Conservation (phyloP, 352 stramenopile species). For the Globisporangium megalacanthum region DNA sequence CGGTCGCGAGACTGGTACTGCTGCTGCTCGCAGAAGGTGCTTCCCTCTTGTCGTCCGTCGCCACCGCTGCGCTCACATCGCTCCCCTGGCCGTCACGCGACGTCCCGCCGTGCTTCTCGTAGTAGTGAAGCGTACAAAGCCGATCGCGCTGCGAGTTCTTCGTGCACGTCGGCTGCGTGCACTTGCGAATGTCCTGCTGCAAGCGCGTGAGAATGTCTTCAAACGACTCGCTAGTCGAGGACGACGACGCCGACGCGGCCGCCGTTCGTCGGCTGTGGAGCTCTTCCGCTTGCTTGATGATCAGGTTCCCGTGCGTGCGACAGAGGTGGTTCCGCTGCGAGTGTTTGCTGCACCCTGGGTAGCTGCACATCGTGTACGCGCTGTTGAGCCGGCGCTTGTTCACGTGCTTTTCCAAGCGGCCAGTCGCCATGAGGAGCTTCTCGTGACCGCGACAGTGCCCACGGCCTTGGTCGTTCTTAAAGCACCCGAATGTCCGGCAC, state of each 20-base stretch:
- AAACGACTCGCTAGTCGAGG: slow-evolving; percentile 37
- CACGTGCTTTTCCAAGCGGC: slow-evolving; percentile 59
- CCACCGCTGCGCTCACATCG: neutral
- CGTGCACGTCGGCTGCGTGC: slow-evolving; percentile 69
- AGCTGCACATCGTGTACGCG: slow-evolving; percentile 88
- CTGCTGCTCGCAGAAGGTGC: neutral
- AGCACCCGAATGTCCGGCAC: slow-evolving; percentile 70
- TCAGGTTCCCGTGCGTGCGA: slow-evolving; percentile 77
- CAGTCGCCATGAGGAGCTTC: slow-evolving; percentile 83
- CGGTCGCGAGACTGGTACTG: neutral
- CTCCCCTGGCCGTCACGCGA: neutral
- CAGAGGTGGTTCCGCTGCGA: slow-evolving; percentile 82
- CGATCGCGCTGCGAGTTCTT: slow-evolving; percentile 86
- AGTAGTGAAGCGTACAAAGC: slow-evolving; percentile 80
- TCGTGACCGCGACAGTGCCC: slow-evolving; percentile 82
- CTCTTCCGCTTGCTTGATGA: slow-evolving; percentile 73
- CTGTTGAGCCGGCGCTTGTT: slow-evolving; percentile 85
- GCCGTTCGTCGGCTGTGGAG: slow-evolving; percentile 25
- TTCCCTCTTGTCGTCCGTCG: neutral
- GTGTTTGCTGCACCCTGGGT: slow-evolving; percentile 76
- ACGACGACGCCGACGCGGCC: too few species aligned
- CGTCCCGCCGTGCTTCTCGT: slow-evolving; percentile 38
- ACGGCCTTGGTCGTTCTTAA: slow-evolving; percentile 86
- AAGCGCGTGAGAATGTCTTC: slow-evolving; percentile 65
- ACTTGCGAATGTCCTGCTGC: slow-evolving; percentile 75